These are phyloP conservation scores for Xylaria sp. DNA, from an alignment of 2,329 filamentous ascomycete genomes.

Conservation along the genomic window DNA sequence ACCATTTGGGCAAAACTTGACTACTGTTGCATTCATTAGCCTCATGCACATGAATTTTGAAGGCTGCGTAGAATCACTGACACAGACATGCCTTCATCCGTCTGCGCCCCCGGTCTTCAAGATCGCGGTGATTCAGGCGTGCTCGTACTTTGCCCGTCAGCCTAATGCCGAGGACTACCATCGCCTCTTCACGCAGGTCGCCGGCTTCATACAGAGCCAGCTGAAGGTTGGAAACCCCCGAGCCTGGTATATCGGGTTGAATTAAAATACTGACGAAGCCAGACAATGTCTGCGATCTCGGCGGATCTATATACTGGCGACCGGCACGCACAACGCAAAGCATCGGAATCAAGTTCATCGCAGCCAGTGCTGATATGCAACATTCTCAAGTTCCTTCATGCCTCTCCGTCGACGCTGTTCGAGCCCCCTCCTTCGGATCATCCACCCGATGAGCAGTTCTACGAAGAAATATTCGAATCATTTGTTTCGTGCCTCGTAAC, in stretches of 20 bases:
- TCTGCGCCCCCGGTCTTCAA: constrained; percentile 63
- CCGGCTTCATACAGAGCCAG: constrained; percentile 59
- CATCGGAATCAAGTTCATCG: constrained; percentile 41
- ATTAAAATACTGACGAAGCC: constrained; percentile 12
- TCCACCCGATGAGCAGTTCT: constrained; percentile 42
- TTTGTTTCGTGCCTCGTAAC: constrained; percentile 60
- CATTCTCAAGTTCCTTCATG: constrained; percentile 61
- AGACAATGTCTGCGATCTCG: constrained; percentile 45
- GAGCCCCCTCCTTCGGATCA: constrained; percentile 42
- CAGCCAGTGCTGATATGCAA: constrained; percentile 50
- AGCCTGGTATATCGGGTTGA: constrained; percentile 5
- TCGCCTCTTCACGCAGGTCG: constrained; percentile 57
- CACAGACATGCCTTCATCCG: constrained; percentile 59
- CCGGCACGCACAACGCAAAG: constrained; percentile 44
- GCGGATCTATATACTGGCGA: constrained; percentile 44
- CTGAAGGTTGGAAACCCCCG: constrained; percentile 51
- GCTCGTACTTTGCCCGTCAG: constrained; percentile 63
- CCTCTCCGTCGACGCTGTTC: constrained; percentile 55
- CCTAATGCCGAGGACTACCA: constrained; percentile 52
- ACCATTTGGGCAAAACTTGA: constrained; percentile 64
- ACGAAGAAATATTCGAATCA: constrained; percentile 51
- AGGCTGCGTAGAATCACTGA: constrained; percentile 58
- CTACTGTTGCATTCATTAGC: constrained; percentile 69
- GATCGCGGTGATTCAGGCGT: constrained; percentile 63
- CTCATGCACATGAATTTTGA: constrained; percentile 65